A percentile compares a stretch with the other conserved stretches of the same genome.
Conservation (phyloP, 2,329 filamentous ascomycete species). For the Cordyceps pruinosa region DNA sequence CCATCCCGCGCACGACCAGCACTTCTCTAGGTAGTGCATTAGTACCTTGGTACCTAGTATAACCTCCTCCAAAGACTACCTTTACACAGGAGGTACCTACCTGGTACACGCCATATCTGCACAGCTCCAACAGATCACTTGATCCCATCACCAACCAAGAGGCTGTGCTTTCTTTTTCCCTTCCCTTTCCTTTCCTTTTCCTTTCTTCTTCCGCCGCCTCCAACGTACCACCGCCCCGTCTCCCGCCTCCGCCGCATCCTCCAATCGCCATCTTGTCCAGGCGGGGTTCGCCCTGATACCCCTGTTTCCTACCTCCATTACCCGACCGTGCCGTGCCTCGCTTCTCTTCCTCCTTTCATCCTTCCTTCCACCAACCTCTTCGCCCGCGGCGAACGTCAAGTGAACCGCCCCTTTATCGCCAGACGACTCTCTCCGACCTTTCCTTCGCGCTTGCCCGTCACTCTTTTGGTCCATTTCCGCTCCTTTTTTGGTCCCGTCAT, state of each 20-base stretch:
- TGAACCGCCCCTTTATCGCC: background rate
- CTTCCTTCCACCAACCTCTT: background rate
- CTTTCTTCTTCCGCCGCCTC: background rate
- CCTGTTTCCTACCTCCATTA: background rate
- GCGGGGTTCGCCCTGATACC: constrained; percentile 5
- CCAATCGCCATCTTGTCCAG: constrained; percentile 1
- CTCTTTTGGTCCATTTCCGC: background rate
- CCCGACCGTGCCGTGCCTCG: too few species aligned
- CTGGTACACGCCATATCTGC: too few species aligned
- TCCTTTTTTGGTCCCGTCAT: background rate
- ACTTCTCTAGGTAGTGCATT: too few species aligned
- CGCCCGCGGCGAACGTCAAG: background rate
- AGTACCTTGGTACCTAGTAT: too few species aligned
- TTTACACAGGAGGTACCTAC: too few species aligned
- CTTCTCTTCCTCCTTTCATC: background rate
- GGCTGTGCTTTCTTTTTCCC: background rate
- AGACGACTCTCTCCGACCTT: background rate
- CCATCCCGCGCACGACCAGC: too few species aligned
- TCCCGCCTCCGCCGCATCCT: constrained; percentile 1
- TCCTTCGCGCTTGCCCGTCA: background rate
- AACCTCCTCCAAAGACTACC: too few species aligned
- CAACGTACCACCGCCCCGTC: background rate
- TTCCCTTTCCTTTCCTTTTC: background rate
- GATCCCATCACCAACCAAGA: background rate
- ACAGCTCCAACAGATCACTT: too few species aligned